Conservation (phyloP, 208 protist genomes). For the Porcisia hertigi region DNA sequence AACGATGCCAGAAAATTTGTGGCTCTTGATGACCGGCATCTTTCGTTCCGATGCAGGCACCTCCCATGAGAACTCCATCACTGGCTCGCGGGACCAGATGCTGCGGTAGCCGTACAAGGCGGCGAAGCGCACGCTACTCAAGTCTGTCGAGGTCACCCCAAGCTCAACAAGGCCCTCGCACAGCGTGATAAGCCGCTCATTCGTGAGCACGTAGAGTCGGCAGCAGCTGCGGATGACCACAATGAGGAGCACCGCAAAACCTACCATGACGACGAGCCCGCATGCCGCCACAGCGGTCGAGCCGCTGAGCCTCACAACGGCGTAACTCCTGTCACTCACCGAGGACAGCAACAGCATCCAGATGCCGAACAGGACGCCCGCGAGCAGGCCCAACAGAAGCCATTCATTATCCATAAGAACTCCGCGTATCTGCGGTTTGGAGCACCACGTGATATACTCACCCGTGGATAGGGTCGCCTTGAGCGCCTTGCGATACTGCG, state of each 20-base stretch:
- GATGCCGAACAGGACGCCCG: constrained; percentile 40
- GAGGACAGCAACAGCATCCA: constrained; percentile 51
- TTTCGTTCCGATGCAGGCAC: constrained; percentile 54
- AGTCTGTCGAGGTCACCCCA: constrained; percentile 42
- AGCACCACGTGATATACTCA: constrained; percentile 58
- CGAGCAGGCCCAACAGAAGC: constrained; percentile 43
- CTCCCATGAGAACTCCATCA: constrained; percentile 63
- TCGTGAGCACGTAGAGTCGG: constrained; percentile 59
- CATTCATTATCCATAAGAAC: constrained; percentile 53
- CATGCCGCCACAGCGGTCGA: constrained; percentile 39
- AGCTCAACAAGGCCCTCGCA: constrained; percentile 47
- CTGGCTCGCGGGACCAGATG: constrained; percentile 25
- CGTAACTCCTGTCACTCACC: constrained; percentile 34
- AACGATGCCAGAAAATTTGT: constrained; percentile 48
- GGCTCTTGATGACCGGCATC: constrained; percentile 52
- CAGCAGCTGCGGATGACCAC: constrained; percentile 36
- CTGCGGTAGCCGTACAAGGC: constrained; percentile 52
- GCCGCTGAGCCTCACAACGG: constrained; percentile 39
- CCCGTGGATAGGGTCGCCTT: constrained; percentile 38
- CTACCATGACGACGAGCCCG: constrained; percentile 31
- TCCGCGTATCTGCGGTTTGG: constrained; percentile 35
- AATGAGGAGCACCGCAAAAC: constrained; percentile 41
- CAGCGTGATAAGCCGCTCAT: constrained; percentile 53
- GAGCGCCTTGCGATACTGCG: constrained; percentile 33
- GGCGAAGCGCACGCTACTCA: constrained; percentile 43